Percentiles rank a stretch among this genome's conserved stretches.
Conservation (phyloP, 495 filamentous ascomycete species). For the Astrothelium subdiscretum region DNA sequence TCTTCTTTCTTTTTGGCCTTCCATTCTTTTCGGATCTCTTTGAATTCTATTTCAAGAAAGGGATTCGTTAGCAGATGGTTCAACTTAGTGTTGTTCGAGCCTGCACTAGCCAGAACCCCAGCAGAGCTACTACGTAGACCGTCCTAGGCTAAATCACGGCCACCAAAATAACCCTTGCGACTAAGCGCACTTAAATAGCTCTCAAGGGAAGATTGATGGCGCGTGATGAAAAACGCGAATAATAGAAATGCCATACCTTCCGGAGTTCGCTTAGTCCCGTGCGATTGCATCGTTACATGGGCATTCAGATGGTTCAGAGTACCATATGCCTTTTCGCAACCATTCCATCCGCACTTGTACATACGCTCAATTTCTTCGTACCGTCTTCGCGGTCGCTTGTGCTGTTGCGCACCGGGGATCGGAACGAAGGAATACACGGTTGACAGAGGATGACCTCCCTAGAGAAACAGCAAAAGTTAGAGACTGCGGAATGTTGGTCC, state of each 20-base stretch:
- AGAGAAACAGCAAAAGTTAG: neutral
- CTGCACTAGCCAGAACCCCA: slow-evolving; percentile 14
- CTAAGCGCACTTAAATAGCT: slow-evolving; percentile 9
- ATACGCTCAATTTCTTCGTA: slow-evolving; percentile 99
- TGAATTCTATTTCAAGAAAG: slow-evolving; percentile 60
- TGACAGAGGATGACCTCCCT: slow-evolving; percentile 40
- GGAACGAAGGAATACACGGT: slow-evolving; percentile 94
- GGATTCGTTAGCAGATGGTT: slow-evolving; percentile 16
- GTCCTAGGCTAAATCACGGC: neutral
- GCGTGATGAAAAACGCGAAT: neutral
- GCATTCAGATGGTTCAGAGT: slow-evolving; percentile 94
- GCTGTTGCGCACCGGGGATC: slow-evolving; percentile 92
- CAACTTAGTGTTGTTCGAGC: slow-evolving; percentile 10
- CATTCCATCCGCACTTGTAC: slow-evolving; percentile 99
- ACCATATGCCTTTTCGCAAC: slow-evolving; percentile 95
- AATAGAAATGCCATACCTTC: slow-evolving; percentile 59
- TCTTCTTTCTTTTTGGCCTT: slow-evolving; percentile 99
- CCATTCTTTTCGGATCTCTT: slow-evolving; percentile 98
- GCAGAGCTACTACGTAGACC: neutral
- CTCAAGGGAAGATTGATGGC: neutral
- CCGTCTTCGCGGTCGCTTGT: slow-evolving; percentile 85
- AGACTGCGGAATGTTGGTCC: neutral
- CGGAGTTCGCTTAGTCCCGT: slow-evolving; percentile 83
- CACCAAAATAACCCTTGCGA: slow-evolving; percentile 7
- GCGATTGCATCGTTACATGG: slow-evolving; percentile 96